A percentile compares a stretch with the other conserved stretches of the same genome.
phyloP scores from a whole-genome alignment of 768 basidiomycete species.

The Rhizopogon sp. region DNA sequence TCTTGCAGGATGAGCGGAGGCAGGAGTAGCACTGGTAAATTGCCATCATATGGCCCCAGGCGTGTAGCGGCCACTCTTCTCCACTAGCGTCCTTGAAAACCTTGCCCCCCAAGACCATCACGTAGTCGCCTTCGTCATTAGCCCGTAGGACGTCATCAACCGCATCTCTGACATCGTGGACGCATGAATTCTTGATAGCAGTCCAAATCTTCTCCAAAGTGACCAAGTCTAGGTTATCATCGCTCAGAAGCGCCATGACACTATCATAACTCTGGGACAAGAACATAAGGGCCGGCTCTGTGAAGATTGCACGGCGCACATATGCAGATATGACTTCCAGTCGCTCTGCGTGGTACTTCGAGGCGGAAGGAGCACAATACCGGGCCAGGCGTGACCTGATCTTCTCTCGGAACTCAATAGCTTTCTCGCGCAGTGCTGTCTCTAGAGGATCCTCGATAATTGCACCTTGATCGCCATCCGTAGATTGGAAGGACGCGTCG shows the following conservation, averaged over 20 bases:
- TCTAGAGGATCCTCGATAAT: slow-evolving; percentile 28
- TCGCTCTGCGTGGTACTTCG: slow-evolving; percentile 29
- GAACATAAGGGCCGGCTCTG: slow-evolving; percentile 33
- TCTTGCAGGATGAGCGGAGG: slow-evolving; percentile 13
- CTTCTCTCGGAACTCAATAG: slow-evolving; percentile 25
- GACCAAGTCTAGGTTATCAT: slow-evolving; percentile 23
- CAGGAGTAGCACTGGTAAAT: slow-evolving; percentile 27
- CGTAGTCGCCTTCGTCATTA: slow-evolving; percentile 17
- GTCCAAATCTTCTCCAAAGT: slow-evolving; percentile 31
- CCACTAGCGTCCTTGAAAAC: slow-evolving; percentile 26
- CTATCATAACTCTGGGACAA: slow-evolving; percentile 28
- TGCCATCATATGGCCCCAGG: slow-evolving; percentile 30
- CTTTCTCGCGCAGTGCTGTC: slow-evolving; percentile 29
- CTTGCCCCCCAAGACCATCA: slow-evolving; percentile 27
- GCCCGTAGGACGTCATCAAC: slow-evolving; percentile 30
- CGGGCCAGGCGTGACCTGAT: slow-evolving; percentile 29
- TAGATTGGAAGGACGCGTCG: slow-evolving; percentile 8
- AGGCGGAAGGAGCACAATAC: slow-evolving; percentile 26
- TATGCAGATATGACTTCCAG: slow-evolving; percentile 30
- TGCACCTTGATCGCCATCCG: background rate
- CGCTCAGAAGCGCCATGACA: slow-evolving; percentile 25
- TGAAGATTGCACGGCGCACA: slow-evolving; percentile 32
- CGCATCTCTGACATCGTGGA: slow-evolving; percentile 25
- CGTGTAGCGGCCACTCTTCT: slow-evolving; percentile 28
- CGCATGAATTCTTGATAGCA: slow-evolving; percentile 19